These are phyloP conservation scores for Sapria himalayana DNA, from an alignment of 345 rosid species.

Conservation along the genomic window DNA sequence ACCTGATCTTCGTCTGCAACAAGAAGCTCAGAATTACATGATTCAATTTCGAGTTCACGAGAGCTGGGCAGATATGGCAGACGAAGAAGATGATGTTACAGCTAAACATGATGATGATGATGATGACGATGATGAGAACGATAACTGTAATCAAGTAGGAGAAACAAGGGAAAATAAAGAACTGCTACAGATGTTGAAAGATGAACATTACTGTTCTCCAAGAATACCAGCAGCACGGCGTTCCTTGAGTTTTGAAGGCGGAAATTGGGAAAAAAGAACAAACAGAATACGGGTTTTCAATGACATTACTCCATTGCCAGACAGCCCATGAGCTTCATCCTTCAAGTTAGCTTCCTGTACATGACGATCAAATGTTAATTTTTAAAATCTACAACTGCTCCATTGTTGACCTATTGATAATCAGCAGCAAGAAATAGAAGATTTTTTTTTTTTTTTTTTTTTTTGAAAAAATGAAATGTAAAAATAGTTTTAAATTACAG, in stretches of 20 bases:
- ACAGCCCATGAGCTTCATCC: too few relatives aligned
- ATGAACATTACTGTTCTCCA: conserved; percentile 3
- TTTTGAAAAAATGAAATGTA: too few relatives aligned
- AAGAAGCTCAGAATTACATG: conserved; percentile 5
- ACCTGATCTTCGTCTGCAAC: not conserved
- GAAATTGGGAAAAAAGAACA: conserved; percentile 7
- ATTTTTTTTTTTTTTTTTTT: too few relatives aligned
- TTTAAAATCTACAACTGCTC: too few relatives aligned
- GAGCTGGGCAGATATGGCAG: conserved; percentile 76
- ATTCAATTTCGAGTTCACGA: conserved; percentile 13
- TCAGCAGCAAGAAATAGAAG: too few relatives aligned
- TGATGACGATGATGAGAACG: too few relatives aligned
- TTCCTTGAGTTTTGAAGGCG: conserved; percentile 13
- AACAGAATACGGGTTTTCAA: conserved; percentile 32
- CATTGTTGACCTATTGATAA: too few relatives aligned
- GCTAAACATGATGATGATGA: too few relatives aligned
- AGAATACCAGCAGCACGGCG: conserved; percentile 11
- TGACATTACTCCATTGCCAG: conserved; percentile 28
- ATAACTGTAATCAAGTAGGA: conserved; percentile 3
- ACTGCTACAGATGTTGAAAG: conserved; percentile 2
- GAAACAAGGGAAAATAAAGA: not conserved
- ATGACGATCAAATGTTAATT: too few relatives aligned
- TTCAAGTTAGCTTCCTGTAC: too few relatives aligned
- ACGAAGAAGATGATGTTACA: conserved; percentile 56
- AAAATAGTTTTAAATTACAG: too few relatives aligned